phyloP scores from a whole-genome alignment of 768 basidiomycete species.

The Tylopilus sp. region DNA sequence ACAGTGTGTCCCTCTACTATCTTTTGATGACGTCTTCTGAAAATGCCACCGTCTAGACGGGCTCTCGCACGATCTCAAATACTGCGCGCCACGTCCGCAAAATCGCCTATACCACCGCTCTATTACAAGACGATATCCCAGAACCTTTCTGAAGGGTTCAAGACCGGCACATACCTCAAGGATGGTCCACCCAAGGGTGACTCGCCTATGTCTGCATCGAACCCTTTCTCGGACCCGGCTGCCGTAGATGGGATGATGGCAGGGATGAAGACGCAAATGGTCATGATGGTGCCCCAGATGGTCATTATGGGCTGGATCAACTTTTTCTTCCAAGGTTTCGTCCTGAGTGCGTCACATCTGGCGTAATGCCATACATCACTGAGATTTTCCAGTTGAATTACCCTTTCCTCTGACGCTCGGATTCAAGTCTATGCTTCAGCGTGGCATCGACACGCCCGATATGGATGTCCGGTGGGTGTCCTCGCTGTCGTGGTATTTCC shows the following conservation, averaged over 20 bases:
- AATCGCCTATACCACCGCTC: constrained; percentile 74
- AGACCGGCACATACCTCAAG: constrained; percentile 80
- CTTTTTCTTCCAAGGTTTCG: constrained; percentile 98
- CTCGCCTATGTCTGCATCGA: constrained; percentile 57
- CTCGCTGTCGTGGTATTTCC: constrained; percentile 98
- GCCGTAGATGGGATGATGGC: constrained; percentile 99
- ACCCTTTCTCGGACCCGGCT: constrained; percentile 84
- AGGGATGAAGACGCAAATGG: constrained; percentile 98
- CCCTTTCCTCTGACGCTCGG: constrained; percentile 96
- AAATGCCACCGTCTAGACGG: constrained; percentile 44
- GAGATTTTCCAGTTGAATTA: constrained; percentile 66
- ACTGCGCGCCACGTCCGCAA: constrained; percentile 73
- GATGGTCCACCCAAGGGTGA: constrained; percentile 72
- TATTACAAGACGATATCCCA: constrained; percentile 76
- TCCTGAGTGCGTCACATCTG: constrained; percentile 71
- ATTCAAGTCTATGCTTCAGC: constrained; percentile 97
- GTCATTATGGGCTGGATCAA: constrained; percentile 99
- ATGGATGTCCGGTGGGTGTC: constrained; percentile 99
- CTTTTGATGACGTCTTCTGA: neutral
- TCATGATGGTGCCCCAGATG: constrained; percentile 99
- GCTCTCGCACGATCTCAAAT: constrained; percentile 81
- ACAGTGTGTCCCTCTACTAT: constrained; percentile 61
- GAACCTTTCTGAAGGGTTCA: constrained; percentile 68
- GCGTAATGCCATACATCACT: neutral
- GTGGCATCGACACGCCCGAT: constrained; percentile 91